Evolutionary conservation across 306 rosid species (phyloP).

Genomic region (Cyclanthera cordifolia): DNA sequence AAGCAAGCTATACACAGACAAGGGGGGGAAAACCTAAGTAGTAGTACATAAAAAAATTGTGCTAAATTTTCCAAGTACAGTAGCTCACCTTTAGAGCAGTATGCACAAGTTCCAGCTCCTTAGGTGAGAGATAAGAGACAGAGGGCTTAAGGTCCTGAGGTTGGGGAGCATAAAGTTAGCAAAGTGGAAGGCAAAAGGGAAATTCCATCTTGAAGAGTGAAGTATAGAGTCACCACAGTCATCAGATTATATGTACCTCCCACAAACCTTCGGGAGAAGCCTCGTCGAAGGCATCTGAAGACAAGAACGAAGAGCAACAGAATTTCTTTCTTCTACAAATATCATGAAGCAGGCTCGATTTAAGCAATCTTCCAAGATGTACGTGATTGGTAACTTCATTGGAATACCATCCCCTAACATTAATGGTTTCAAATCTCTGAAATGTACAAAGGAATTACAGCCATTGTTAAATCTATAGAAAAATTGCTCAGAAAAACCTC

Average conservation of each 20-base stretch:
- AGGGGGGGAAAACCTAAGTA: neutral
- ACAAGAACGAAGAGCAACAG: conserved; percentile 42
- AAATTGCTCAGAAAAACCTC: neutral
- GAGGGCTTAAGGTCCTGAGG: conserved; percentile 80
- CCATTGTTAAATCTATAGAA: conserved; percentile 8
- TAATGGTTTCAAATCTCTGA: conserved; percentile 55
- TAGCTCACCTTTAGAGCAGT: conserved; percentile 76
- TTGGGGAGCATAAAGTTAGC: neutral
- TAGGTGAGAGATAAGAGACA: conserved; percentile 66
- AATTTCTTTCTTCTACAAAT: conserved; percentile 39
- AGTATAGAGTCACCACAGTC: conserved; percentile 14
- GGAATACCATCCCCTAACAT: conserved; percentile 36
- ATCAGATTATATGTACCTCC: conserved; percentile 59
- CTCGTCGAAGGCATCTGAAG: conserved; percentile 33
- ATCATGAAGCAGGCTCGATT: conserved; percentile 38
- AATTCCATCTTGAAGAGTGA: neutral
- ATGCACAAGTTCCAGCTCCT: conserved; percentile 70
- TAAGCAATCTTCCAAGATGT: conserved; percentile 33
- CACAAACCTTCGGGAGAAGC: conserved; percentile 75
- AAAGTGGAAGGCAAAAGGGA: neutral
- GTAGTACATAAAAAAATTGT: conserved; percentile 16
- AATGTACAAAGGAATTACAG: conserved; percentile 18
- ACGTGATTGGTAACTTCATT: conserved; percentile 31
- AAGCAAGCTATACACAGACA: conserved; percentile 55
- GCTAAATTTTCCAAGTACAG: conserved; percentile 17